These are phyloP conservation scores for Populus hybrid DNA, from an alignment of 441 rosid species.

Conservation along the genomic window DNA sequence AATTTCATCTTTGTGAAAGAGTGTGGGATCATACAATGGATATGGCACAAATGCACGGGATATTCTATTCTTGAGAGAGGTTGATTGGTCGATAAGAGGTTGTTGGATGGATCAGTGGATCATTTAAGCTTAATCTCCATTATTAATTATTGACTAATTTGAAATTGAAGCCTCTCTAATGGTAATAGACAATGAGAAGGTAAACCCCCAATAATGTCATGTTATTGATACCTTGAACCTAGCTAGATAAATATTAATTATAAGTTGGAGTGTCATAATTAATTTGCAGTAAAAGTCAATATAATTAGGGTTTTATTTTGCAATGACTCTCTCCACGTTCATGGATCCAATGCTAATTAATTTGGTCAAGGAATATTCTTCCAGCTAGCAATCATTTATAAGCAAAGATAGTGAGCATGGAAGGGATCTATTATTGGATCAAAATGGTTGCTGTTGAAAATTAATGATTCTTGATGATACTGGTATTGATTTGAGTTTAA, in stretches of 20 bases:
- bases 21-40: background rate
- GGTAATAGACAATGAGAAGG: background rate
- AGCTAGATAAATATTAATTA: too few relatives aligned
- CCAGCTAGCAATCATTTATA: background rate
- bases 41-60: background rate
- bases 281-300: background rate
- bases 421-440: background rate
- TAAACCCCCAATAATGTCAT: background rate
- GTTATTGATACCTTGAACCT: slow-evolving; percentile 6
- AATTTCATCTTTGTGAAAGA: background rate
- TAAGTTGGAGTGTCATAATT: background rate
- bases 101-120: background rate
- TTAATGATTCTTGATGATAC: background rate
- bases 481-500: too few relatives aligned
- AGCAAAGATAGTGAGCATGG: too few relatives aligned
- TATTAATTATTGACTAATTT: background rate
- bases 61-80: slow-evolving; percentile 6
- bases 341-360: background rate
- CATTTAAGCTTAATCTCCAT: background rate
- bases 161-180: background rate
- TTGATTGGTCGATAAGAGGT: background rate
- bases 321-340: background rate
- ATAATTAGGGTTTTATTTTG: background rate
- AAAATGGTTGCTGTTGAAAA: background rate
- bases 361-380: background rate